Evolutionary conservation across 441 rosid species (phyloP), one percentile per base, ranked within the genome.

Genomic region (Adansonia rubrostipa): DNA sequence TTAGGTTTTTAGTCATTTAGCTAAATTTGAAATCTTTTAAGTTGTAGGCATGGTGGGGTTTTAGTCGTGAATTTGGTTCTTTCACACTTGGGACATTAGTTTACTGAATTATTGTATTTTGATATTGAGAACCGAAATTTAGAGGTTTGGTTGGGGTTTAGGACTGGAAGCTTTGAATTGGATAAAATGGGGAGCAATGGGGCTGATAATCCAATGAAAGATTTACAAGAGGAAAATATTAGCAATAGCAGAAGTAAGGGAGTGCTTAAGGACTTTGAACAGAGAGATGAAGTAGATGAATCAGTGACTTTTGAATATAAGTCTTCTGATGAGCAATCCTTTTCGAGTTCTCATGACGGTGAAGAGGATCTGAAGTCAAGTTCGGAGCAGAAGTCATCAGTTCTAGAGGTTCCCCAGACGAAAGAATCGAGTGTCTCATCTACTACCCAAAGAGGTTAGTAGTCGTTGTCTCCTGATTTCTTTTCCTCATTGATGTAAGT

Each of bases 121-220:
- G 73, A 19, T 44, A 11, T 69, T 79, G 65, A 65, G 47, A 45
- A 19, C 77, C 62, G 67, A 47, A 50, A 14, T 75, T 24, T 53
- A 50, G 75, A 40, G 44, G 64, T 65, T 64, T 79, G 65, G 61
- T 63, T 45, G 42, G 64, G 56, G 62, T 58, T 71, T 42, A 81
- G 82, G 71, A 74, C 69, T 77, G 69, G 75, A 80, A 74, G 80
- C 74, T 77, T 33, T 47, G 62, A 13, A 60, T 73, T 80, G 79
- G 85, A 69, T 47, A 73, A 42, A 76, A 92, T 91, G 96, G 89
- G 85, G 77, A 87, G 85, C 67, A 87, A 89, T 76, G 88, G 86
- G 15, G 40, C 82, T 79, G 84, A 81, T 65, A 88, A 85, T 81
- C 87, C 93, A 1, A 74, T 86, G 14, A 84, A 80, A 76, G 74